These are phyloP conservation scores for Sphaerostilbella broomeana DNA, from an alignment of 2,329 filamentous ascomycete species.

Conservation along the genomic window DNA sequence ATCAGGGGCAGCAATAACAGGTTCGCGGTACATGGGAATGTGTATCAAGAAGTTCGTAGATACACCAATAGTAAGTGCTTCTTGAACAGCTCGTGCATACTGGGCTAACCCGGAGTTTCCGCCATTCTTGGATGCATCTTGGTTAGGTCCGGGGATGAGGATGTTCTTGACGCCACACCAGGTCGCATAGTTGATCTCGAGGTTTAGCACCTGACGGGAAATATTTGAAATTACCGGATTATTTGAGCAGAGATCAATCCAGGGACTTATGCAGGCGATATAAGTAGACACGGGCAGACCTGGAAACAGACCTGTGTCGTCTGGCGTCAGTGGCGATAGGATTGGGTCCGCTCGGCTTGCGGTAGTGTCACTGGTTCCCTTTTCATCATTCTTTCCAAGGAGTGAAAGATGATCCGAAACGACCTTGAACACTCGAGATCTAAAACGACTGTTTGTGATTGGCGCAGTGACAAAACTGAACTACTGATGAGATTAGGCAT, in stretches of 20 bases:
- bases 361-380: conserved; percentile 34
- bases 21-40: conserved; percentile 74
- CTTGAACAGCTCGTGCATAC: conserved; percentile 78
- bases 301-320: conserved; percentile 70
- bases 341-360: conserved; percentile 49
- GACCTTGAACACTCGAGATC: conserved; percentile 57
- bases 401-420: conserved; percentile 49
- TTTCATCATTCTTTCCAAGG: conserved; percentile 35
- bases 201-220: conserved; percentile 80
- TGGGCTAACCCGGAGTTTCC: conserved; percentile 54
- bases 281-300: conserved; percentile 63
- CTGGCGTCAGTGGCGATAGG: conserved; percentile 64
- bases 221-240: conserved; percentile 79
- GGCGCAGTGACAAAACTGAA: conserved; percentile 74
- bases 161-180: conserved; percentile 88
- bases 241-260: conserved; percentile 82
- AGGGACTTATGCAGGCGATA: conserved; percentile 75
- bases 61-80: conserved; percentile 66
- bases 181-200: conserved; percentile 90
- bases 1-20: conserved; percentile 47
- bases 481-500: conserved; percentile 33
- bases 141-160: conserved; percentile 69
- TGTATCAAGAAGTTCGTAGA: conserved; percentile 77
- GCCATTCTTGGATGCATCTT: conserved; percentile 49
- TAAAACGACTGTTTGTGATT: conserved; percentile 69